phyloP scores from a whole-genome alignment of 2,329 filamentous ascomycete species.

The Trichoderma sp. region DNA sequence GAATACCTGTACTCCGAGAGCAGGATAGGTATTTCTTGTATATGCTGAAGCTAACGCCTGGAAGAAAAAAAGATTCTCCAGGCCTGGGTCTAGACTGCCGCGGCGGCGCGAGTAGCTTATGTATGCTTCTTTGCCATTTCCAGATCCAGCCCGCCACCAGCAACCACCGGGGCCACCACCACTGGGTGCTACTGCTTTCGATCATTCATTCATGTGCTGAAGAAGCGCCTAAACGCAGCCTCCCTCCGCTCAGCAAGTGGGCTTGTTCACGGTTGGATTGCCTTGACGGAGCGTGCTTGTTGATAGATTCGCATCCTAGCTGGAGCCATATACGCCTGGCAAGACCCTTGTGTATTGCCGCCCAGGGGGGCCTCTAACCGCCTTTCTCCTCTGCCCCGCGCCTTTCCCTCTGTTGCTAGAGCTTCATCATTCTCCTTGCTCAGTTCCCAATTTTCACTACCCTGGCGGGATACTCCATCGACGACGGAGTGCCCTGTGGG shows the following conservation, averaged over 20 bases:
- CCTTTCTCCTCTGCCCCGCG: slow-evolving; percentile 29
- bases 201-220: slow-evolving; percentile 22
- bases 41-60: slow-evolving; percentile 6
- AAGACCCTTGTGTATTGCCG: slow-evolving; percentile 26
- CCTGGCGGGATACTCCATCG: slow-evolving; percentile 25
- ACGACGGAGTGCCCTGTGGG: slow-evolving; percentile 19
- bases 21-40: background rate
- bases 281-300: slow-evolving; percentile 15
- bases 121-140: slow-evolving; percentile 19
- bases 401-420: slow-evolving; percentile 25
- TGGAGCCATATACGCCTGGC: slow-evolving; percentile 23
- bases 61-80: slow-evolving; percentile 9
- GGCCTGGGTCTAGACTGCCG: slow-evolving; percentile 17
- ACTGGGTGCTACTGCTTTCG: background rate
- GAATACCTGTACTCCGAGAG: background rate
- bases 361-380: slow-evolving; percentile 29
- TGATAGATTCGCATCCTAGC: slow-evolving; percentile 28
- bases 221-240: slow-evolving; percentile 6
- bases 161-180: background rate
- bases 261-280: background rate
- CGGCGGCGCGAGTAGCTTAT: slow-evolving; percentile 15
- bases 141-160: slow-evolving; percentile 27
- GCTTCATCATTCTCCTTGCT: slow-evolving; percentile 27
- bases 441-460: slow-evolving; percentile 20
- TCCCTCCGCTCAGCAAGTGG: background rate